Conservation (phyloP, 2,329 filamentous ascomycete species). For the Fonsecaea multimorphosa region DNA sequence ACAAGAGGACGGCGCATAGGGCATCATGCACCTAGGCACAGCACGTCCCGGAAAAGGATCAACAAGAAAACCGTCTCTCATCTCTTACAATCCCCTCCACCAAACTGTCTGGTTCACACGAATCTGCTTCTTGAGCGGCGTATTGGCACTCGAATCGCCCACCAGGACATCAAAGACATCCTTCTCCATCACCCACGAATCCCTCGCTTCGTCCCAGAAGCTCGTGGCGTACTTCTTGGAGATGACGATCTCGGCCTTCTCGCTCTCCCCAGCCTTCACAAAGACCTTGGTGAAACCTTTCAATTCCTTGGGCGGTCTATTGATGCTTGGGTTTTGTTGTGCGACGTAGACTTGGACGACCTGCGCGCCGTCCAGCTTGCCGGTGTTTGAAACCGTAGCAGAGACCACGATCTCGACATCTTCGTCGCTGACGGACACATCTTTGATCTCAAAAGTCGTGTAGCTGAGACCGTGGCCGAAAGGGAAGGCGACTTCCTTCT, state of each 20-base stretch:
- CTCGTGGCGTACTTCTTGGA: slow-evolving; percentile 69
- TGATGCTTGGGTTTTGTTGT: slow-evolving; percentile 58
- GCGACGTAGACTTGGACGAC: slow-evolving; percentile 62
- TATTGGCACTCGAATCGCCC: slow-evolving; percentile 55
- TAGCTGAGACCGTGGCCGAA: slow-evolving; percentile 84
- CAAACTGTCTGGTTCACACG: slow-evolving; percentile 66
- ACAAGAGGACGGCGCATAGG: background rate
- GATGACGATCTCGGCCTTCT: slow-evolving; percentile 61
- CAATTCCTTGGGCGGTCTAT: slow-evolving; percentile 65
- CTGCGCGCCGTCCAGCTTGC: slow-evolving; percentile 59
- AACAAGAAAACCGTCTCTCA: background rate
- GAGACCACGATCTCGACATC: slow-evolving; percentile 56
- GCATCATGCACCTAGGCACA: background rate
- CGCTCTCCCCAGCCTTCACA: slow-evolving; percentile 65
- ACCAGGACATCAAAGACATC: slow-evolving; percentile 70
- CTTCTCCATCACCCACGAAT: slow-evolving; percentile 69
- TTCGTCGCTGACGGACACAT: slow-evolving; percentile 54
- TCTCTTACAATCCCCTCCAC: slow-evolving; percentile 67
- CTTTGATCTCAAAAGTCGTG: slow-evolving; percentile 68
- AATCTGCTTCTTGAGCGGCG: slow-evolving; percentile 58
- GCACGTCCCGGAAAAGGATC: background rate
- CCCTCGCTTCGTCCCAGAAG: slow-evolving; percentile 73
- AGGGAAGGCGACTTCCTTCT: slow-evolving; percentile 70
- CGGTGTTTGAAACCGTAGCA: slow-evolving; percentile 60
- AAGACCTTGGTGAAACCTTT: slow-evolving; percentile 70